Conservation (phyloP, 108 stramenopile species). For the Cyclotella atomus region DNA sequence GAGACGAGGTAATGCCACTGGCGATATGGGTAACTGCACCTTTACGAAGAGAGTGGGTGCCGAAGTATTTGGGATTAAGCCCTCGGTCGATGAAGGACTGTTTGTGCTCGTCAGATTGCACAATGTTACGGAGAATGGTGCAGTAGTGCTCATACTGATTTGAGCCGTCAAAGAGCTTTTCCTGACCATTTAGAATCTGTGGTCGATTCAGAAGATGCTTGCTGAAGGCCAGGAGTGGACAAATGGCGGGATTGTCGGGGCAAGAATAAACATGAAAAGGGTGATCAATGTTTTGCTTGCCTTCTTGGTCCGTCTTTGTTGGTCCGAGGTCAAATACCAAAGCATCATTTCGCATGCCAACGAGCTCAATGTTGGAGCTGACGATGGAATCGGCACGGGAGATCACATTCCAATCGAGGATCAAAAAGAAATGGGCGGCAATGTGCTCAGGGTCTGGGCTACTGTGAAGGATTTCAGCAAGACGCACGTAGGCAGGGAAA, state of each 20-base stretch:
- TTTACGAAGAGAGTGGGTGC: constrained; percentile 36
- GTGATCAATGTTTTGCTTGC: constrained; percentile 1
- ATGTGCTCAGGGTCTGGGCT: too few relatives aligned
- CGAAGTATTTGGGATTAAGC: constrained; percentile 12
- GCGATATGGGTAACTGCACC: constrained; percentile 26
- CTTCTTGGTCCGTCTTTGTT: constrained; percentile 10
- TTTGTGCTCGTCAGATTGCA: not conserved
- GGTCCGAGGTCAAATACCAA: not conserved
- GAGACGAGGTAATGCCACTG: constrained; percentile 19
- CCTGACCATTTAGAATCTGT: not conserved
- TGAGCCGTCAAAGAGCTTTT: constrained; percentile 5
- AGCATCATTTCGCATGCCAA: not conserved
- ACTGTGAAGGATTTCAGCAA: too few relatives aligned
- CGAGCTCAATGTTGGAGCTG: not conserved
- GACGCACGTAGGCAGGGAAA: too few relatives aligned
- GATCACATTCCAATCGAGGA: not conserved
- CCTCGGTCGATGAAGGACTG: constrained; percentile 15
- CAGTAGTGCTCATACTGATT: constrained; percentile 16
- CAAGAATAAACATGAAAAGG: constrained; percentile 1
- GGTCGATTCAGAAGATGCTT: not conserved
- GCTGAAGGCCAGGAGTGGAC: not conserved
- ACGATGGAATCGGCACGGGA: not conserved
- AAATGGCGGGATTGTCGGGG: not conserved
- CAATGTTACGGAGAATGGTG: not conserved
- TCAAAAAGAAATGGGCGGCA: not conserved